Conservation (phyloP, 2,329 filamentous ascomycete genomes). For the Rosellinia necatrix region DNA sequence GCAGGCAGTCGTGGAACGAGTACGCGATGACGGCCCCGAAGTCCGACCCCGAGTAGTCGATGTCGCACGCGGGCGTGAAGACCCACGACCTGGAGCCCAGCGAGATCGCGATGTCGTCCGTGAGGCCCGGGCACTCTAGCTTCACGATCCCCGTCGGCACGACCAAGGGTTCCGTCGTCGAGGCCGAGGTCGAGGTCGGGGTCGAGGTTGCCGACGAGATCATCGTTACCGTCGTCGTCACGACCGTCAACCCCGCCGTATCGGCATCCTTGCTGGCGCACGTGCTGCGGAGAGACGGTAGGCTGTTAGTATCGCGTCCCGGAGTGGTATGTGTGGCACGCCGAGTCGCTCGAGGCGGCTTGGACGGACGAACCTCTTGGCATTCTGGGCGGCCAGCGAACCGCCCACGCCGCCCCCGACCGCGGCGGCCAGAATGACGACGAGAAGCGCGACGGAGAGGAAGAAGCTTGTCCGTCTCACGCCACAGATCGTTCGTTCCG, state of each 20-base stretch:
- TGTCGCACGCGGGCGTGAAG: conserved; percentile 27
- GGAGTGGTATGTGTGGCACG: too few relatives aligned
- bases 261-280: conserved; percentile 1
- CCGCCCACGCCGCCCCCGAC: conserved; percentile 33
- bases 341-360: too few relatives aligned
- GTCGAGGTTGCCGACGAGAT: too few relatives aligned
- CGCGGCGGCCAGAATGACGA: conserved; percentile 30
- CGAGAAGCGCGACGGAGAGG: conserved; percentile 23
- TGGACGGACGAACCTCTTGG: conserved; percentile 22
- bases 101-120: conserved; percentile 15
- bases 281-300: background rate
- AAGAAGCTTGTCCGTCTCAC: conserved; percentile 28
- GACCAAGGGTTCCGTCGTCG: too few relatives aligned
- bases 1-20: conserved; percentile 28
- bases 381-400: conserved; percentile 31
- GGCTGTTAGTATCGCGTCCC: background rate
- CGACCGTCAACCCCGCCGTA: background rate
- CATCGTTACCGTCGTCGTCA: conserved; percentile 10
- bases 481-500: conserved; percentile 26
- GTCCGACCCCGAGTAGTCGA: conserved; percentile 17
- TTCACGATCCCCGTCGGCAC: conserved; percentile 27
- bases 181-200: too few relatives aligned
- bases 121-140: conserved; percentile 28
- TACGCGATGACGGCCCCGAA: conserved; percentile 29
- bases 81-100: conserved; percentile 20